Percentiles rank a stretch among this genome's conserved stretches.
Evolutionary conservation across 2,329 filamentous ascomycete genomes (phyloP).

Genomic region (Sphaceloma murrayae): DNA sequence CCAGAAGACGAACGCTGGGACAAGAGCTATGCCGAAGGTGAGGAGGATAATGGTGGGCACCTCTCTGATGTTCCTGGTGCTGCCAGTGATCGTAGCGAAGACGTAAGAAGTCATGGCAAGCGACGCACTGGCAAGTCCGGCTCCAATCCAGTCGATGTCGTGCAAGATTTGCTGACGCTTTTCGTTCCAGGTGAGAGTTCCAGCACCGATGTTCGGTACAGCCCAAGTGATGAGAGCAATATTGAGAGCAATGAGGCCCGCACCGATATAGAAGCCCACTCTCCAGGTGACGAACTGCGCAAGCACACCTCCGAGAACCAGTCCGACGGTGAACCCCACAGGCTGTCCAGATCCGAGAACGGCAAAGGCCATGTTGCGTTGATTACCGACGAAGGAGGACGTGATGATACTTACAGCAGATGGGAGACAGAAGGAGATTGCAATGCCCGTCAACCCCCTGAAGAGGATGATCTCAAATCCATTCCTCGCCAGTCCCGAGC

Average conservation of each 20-base stretch:
- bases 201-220: slow-evolving; percentile 27
- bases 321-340: slow-evolving; percentile 43
- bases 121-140: slow-evolving; percentile 37
- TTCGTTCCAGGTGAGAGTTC: slow-evolving; percentile 22
- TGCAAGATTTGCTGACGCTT: slow-evolving; percentile 26
- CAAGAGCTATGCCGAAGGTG: slow-evolving; percentile 33
- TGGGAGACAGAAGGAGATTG: slow-evolving; percentile 17
- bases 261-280: slow-evolving; percentile 42
- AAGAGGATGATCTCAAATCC: slow-evolving; percentile 23
- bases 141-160: slow-evolving; percentile 48
- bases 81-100: slow-evolving; percentile 21
- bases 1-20: slow-evolving; percentile 48
- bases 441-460: slow-evolving; percentile 17
- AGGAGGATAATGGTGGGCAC: slow-evolving; percentile 33
- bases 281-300: slow-evolving; percentile 43
- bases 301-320: slow-evolving; percentile 44
- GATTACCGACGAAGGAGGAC: slow-evolving; percentile 37
- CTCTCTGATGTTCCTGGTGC: slow-evolving; percentile 21
- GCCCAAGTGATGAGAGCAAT: slow-evolving; percentile 33
- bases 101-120: slow-evolving; percentile 43
- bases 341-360: slow-evolving; percentile 43
- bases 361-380: slow-evolving; percentile 44
- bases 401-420: slow-evolving; percentile 41
- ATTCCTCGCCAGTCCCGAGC: slow-evolving; percentile 33
- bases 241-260: slow-evolving; percentile 35